Base-by-base conservation (phyloP, 306 rosid species). In the Vigna radiata region DNA sequence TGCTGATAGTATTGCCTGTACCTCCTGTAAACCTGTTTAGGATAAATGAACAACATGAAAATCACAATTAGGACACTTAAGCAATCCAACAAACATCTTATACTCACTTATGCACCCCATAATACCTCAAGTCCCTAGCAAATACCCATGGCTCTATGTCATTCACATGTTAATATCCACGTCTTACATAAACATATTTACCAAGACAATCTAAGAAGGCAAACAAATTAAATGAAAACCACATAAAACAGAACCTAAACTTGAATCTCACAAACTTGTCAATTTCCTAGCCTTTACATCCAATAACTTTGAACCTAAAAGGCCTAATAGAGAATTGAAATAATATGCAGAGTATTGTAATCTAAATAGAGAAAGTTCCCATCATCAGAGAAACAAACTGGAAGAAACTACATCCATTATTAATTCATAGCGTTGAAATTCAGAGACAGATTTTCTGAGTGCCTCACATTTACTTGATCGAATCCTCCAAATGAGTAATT, bases 1-100 rank as follows among this genome's bases (percentile, higher is more conserved):
- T 94, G 98, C 65, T 90, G 96, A 83, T 84, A 90, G 83, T 90
- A 94, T 73, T 91, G 98, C 85, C 87, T 85, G 83, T 94, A 94
- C 79, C 91, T 91, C 81, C 86, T 85, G 84, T 79, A 91, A 56
- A 94, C 91, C 98, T 94, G 87, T 33, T n/a, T n/a, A 19, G n/a
- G 16, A 73, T 36, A 17, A 56, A 61, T 17, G 18, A 31, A 58
- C 8, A 52, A 55, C 36, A 46, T 3, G 31, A 37, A 41, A 44
- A 27, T 3, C 72, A 50, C 6, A 48, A 43, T 47, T 52, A 44
- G 53, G 37, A 68, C 52, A 47, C 13, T 0, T 10, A 43, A 43
- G 4, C 2, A 43, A 43, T 43, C 14, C 47, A 43, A 1, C 47
- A 43, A 43, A 11, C 14, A 43, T 43, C 47, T 41, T 10, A 9